Conservation (phyloP, 495 filamentous ascomycete genomes). For the Annulohypoxylon nitens region DNA sequence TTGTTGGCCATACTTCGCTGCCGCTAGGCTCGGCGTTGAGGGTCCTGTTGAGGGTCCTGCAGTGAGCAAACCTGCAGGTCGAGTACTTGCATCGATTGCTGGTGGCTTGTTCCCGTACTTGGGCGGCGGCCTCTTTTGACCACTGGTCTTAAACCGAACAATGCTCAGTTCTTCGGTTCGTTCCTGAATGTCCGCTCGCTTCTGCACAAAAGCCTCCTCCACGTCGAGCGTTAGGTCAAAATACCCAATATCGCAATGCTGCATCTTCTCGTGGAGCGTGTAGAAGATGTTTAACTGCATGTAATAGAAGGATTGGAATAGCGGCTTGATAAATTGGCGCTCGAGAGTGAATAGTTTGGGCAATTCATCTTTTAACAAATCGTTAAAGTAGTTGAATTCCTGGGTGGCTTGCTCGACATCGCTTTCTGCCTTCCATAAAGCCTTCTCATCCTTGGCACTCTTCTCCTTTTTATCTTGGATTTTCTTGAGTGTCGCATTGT, state of each 20-base stretch:
- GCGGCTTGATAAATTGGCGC: constrained; percentile 93
- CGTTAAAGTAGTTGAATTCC: constrained; percentile 97
- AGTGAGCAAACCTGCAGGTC: constrained; percentile 58
- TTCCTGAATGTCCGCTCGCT: constrained; percentile 88
- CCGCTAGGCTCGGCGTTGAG: constrained; percentile 32
- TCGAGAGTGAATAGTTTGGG: constrained; percentile 94
- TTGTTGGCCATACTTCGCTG: constrained; percentile 48
- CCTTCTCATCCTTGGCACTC: constrained; percentile 95
- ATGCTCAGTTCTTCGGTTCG: constrained; percentile 84
- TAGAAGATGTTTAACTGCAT: constrained; percentile 99
- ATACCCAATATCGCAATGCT: constrained; percentile 94
- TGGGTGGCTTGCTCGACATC: constrained; percentile 93
- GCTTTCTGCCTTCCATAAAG: constrained; percentile 93
- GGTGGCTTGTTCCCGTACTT: constrained; percentile 65
- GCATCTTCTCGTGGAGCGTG: constrained; percentile 97
- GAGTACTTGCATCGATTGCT: constrained; percentile 54
- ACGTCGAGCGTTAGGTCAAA: constrained; percentile 93
- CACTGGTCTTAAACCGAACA: constrained; percentile 88
- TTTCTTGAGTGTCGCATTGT: constrained; percentile 86
- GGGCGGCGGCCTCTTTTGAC: constrained; percentile 66
- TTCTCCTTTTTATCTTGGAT: constrained; percentile 98
- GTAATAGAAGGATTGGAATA: constrained; percentile 99
- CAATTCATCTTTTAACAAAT: constrained; percentile 93
- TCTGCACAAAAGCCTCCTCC: constrained; percentile 88
- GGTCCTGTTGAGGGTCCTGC: constrained; percentile 55